Conservation (phyloP, 2,329 filamentous ascomycete genomes). For the Cytospora piceae region DNA sequence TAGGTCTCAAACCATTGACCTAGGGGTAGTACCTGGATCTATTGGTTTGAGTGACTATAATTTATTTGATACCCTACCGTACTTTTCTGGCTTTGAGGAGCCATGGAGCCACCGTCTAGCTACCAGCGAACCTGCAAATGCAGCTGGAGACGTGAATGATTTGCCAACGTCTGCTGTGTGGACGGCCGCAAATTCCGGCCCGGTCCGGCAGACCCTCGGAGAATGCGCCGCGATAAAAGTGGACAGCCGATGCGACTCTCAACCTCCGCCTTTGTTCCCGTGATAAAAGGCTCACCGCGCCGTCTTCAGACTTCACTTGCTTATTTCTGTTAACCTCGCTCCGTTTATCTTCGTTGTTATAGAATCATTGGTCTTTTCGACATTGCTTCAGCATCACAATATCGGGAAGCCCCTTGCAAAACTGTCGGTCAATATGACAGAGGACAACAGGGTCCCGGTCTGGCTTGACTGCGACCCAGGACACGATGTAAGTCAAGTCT, state of each 20-base stretch:
- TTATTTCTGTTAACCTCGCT: background rate
- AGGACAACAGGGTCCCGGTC: slow-evolving; percentile 49
- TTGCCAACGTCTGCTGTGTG: background rate
- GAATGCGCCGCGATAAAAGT: slow-evolving; percentile 1
- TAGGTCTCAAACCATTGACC: slow-evolving; percentile 31
- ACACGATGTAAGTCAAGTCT: slow-evolving; percentile 64
- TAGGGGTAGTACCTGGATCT: background rate
- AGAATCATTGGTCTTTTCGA: background rate
- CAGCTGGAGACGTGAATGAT: background rate
- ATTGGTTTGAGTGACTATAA: background rate
- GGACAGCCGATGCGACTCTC: background rate
- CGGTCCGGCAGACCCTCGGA: slow-evolving; percentile 4
- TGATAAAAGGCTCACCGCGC: slow-evolving; percentile 5
- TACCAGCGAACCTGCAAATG: background rate
- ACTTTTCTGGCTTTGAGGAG: background rate
- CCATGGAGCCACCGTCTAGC: background rate
- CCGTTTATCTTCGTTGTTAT: background rate
- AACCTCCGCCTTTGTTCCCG: slow-evolving; percentile 7
- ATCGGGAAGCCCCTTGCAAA: background rate
- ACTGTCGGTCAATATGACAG: slow-evolving; percentile 8
- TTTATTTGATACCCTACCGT: slow-evolving; percentile 13
- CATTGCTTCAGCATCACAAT: background rate
- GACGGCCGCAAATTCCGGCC: background rate
- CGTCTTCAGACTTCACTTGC: background rate
- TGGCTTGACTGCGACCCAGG: slow-evolving; percentile 67